Evolutionary conservation across 352 stramenopile genomes (phyloP), one percentile per base, ranked within the genome.

Genomic region (Pythium phragmiticola): DNA sequence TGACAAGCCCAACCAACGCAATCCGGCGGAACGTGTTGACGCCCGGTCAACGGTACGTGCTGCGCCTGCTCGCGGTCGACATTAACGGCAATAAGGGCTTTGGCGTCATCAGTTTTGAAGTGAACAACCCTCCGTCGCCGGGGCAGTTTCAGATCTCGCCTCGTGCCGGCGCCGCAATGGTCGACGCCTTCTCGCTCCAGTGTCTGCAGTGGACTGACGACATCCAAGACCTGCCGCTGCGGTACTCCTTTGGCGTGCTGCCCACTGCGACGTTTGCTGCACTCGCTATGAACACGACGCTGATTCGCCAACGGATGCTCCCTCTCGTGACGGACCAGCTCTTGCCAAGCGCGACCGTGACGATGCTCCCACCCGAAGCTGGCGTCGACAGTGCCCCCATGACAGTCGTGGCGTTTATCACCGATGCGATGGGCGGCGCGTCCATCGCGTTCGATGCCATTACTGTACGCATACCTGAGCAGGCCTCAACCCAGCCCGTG

Each of bases 161-260:
- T 0, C 59, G 61, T 21, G 67, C 70, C 7, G 83, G 84, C 14
- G 77, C 75, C 41, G 84, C 82, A 0, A 78, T 90, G 45, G 42
- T 76, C 14, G 84, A 91, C 52, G 42, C 17, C 4, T 91, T 93
- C 49, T 68, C 61, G 0, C 63, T 93, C 3, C 64, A 59, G 0
- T 91, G 84, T 17, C 48, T 62, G 4, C 52, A 85, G 26, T 93
- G 84, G 84, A 88, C 75, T 2, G 84, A 93, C 49, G 77, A 87
- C 17, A 37, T 50, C 0, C 67, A 75, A 3, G 80, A 91, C 43
- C 64, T 89, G 28, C 82, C 84, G 19, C 58, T 93, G 13, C 75
- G 50, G 14, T 93, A 93, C 56, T 62, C 74, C 9, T 93, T 90
- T 48, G 75, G 78, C 1, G 71, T 82, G n/a, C 39, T 90, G 12